phyloP scores from a whole-genome alignment of 176 grass and related monocot genomes.

The Carex kokanica region DNA sequence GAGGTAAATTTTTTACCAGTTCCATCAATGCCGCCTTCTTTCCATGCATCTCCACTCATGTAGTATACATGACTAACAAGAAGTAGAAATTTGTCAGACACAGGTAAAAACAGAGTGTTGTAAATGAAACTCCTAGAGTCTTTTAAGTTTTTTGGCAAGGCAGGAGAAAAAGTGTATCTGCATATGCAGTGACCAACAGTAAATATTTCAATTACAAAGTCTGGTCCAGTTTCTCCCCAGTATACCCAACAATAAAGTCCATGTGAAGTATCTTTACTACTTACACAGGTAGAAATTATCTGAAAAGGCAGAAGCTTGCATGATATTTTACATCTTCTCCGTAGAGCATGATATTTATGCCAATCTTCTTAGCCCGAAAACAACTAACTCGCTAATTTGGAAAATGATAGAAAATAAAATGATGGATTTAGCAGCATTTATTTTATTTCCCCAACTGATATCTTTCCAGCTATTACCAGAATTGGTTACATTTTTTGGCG shows the following conservation, averaged over 20 bases:
- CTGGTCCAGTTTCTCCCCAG: neutral
- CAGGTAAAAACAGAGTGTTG: slow-evolving; percentile 1
- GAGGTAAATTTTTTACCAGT: slow-evolving; percentile 47
- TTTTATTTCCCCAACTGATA: slow-evolving; percentile 3
- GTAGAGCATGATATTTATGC: neutral
- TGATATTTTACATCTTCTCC: neutral
- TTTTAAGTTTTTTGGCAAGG: neutral
- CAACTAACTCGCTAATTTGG: neutral
- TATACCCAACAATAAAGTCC: neutral
- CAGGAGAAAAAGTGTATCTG: neutral
- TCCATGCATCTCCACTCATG: slow-evolving; percentile 98
- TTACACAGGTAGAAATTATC: neutral
- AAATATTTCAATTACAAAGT: neutral
- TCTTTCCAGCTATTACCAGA: neutral
- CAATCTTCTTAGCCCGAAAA: neutral
- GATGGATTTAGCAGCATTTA: slow-evolving; percentile 3
- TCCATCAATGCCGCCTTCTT: slow-evolving; percentile 98
- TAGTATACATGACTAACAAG: slow-evolving; percentile 80
- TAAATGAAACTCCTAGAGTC: neutral
- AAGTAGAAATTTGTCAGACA: slow-evolving; percentile 22
- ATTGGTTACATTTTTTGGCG: neutral
- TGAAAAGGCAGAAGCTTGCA: neutral
- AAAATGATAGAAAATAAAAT: neutral
- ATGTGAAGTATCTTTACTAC: neutral
- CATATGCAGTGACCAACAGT: neutral